Percentiles rank a stretch among this genome's conserved stretches.
Evolutionary conservation across 208 protist species (phyloP).

Genomic region (Trypanosoma boissoni): DNA sequence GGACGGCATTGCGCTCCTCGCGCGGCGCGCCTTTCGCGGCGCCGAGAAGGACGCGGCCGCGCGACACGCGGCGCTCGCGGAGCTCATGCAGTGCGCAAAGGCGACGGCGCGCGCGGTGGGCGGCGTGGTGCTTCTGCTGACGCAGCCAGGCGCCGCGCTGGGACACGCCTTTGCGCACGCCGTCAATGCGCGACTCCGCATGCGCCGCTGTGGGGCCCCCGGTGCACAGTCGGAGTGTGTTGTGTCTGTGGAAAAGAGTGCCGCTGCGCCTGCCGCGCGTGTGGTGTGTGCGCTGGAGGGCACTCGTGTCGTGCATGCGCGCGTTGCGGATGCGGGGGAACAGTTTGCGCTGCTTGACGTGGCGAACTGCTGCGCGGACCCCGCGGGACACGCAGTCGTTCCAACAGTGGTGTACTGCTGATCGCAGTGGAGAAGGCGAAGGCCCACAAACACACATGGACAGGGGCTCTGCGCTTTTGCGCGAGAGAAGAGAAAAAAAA

Average conservation of each 20-base stretch:
- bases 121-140: conserved; percentile 43
- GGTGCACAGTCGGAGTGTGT: conserved; percentile 3
- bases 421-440: too few species aligned
- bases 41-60: conserved; percentile 34
- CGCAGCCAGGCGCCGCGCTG: conserved; percentile 30
- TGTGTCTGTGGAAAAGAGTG: conserved; percentile 11
- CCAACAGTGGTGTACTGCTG: neutral
- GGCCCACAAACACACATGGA: neutral
- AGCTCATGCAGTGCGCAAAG: conserved; percentile 51
- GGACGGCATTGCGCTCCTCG: conserved; percentile 48
- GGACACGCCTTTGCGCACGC: conserved; percentile 61
- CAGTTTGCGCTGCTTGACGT: neutral
- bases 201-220: conserved; percentile 8
- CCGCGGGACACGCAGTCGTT: neutral
- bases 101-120: conserved; percentile 32
- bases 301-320: neutral
- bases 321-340: neutral
- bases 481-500: neutral
- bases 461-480: neutral
- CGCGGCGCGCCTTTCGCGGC: conserved; percentile 38
- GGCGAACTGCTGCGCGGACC: neutral
- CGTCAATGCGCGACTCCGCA: conserved; percentile 63
- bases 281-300: neutral
- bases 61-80: conserved; percentile 44
- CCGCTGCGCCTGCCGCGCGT: neutral